Base-by-base conservation (phyloP, 2,329 filamentous ascomycete genomes). In the Diaporthe citriasiana region DNA sequence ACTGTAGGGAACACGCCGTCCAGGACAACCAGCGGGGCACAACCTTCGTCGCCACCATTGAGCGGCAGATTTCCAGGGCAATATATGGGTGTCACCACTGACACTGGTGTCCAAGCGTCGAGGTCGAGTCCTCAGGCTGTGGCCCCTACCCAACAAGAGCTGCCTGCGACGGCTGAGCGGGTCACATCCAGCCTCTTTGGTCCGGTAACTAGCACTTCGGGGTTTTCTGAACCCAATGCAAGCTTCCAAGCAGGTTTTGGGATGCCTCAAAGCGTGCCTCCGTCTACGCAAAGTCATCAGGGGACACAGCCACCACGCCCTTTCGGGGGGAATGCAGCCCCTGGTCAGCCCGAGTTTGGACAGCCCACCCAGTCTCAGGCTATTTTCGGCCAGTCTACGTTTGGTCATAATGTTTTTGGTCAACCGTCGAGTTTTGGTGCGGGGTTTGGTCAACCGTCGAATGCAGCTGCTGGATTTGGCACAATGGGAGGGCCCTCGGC, bases 1-100 rank as follows among this genome's bases (percentile, higher is more conserved):
- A 70, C 56, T 13, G 38, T n/a, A 59, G 38, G 33, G 51, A 69
- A 70, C 4, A 74, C 72, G 17, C 72, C 74, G 7, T 50, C 45
- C 22, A 71, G 47, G 40, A 56, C 22, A 15, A 45, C 38, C 53
- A 19, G 38, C 25, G 57, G 63, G 25, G 6, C 70, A 42, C 42
- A 55, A 35, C 9, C 56, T 27, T 68, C 73, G 30, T n/a, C 51
- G 1, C 19, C 35, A 5, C 51, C 69, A 15, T 30, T 40, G 33
- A 27, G 25, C 2, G 30, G 30, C 22, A 42, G 30, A 4, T 9
- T 22, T 4, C 15, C 59, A 30, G 59, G 35, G 40, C 35, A 30
- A 27, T 22, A 56, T n/a, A 45, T 27, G 30, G 55, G 13, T 19
- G 50, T 50, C 22, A 72, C 63, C 8, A 55, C 69, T 38, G 51